Percentiles rank a stretch among this genome's conserved stretches.
phyloP scores from a whole-genome alignment of 495 filamentous ascomycete species.

The Lentithecium fluviatile region DNA sequence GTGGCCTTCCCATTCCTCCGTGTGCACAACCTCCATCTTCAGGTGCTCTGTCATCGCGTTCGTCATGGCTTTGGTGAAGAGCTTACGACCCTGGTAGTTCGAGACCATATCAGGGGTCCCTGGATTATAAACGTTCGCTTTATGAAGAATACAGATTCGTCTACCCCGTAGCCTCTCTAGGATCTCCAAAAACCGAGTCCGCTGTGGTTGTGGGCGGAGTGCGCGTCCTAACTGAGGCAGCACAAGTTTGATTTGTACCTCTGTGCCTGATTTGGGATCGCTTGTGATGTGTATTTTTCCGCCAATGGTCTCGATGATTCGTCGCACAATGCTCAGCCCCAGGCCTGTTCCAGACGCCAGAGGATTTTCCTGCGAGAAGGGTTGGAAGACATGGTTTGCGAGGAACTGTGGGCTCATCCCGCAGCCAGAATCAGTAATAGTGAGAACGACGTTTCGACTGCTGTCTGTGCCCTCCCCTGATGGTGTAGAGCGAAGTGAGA shows the following conservation, averaged over 20 bases:
- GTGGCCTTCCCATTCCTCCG: conserved; percentile 8
- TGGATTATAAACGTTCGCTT: not conserved
- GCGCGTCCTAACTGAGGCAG: conserved; percentile 1
- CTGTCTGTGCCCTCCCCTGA: not conserved
- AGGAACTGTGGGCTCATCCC: conserved; percentile 40
- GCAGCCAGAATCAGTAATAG: conserved; percentile 37
- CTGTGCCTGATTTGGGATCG: conserved; percentile 30
- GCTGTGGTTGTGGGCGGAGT: not conserved
- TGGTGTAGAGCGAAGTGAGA: conserved; percentile 28
- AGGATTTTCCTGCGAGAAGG: conserved; percentile 41
- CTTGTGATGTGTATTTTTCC: conserved; percentile 36
- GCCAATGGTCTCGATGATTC: conserved; percentile 35
- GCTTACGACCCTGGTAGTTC: not conserved
- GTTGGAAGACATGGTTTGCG: conserved; percentile 31
- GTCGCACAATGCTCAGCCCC: conserved; percentile 39
- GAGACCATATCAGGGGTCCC: not conserved
- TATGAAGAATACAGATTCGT: conserved; percentile 15
- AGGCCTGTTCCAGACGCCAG: conserved; percentile 40
- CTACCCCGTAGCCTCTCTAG: conserved; percentile 8
- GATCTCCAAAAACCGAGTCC: not conserved
- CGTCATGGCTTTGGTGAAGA: conserved; percentile 2
- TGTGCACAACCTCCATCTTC: conserved; percentile 16
- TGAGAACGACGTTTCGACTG: conserved; percentile 15
- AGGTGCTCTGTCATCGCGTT: conserved; percentile 9
- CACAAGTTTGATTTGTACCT: conserved; percentile 28